phyloP scores from a whole-genome alignment of 139 green algal species.

The Bryopsis sp. region DNA sequence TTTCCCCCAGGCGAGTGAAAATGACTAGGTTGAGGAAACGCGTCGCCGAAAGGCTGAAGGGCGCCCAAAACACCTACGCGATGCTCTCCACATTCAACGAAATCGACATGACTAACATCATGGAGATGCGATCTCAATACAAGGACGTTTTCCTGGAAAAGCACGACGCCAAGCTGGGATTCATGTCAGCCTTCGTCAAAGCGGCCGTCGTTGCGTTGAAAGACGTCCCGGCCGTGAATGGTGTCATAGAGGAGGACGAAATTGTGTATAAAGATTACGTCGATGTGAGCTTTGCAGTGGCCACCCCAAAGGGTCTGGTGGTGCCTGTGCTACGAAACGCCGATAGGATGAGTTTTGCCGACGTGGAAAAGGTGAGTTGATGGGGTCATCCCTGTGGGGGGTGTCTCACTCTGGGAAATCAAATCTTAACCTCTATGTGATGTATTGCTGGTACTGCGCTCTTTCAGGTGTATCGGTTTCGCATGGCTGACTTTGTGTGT shows the following conservation, averaged over 20 bases:
- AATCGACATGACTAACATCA: conserved; percentile 96
- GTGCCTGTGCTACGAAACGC: conserved; percentile 83
- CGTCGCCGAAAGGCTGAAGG: conserved; percentile 90
- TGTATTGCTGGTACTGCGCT: not conserved
- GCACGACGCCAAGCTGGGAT: conserved; percentile 96
- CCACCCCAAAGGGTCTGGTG: conserved; percentile 91
- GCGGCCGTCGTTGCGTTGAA: conserved; percentile 71
- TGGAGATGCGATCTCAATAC: conserved; percentile 72
- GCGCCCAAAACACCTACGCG: conserved; percentile 94
- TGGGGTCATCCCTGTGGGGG: too few species aligned
- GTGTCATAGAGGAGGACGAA: conserved; percentile 89
- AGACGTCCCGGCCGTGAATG: conserved; percentile 86
- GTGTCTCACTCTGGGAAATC: not conserved
- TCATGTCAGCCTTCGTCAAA: conserved; percentile 98
- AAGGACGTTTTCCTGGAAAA: conserved; percentile 94
- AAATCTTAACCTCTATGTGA: not conserved
- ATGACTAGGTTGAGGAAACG: conserved; percentile 90
- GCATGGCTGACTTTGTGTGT: not conserved
- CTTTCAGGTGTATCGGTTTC: not conserved
- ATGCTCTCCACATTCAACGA: conserved; percentile 99
- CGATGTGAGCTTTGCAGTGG: conserved; percentile 93
- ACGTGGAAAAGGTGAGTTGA: conserved; percentile 84
- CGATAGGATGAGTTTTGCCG: conserved; percentile 79
- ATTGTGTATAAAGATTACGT: conserved; percentile 84
- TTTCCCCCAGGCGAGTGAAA: conserved; percentile 62